These are phyloP conservation scores for Epichloe gansuensis DNA, from an alignment of 2,329 filamentous ascomycete genomes.

Conservation along the genomic window DNA sequence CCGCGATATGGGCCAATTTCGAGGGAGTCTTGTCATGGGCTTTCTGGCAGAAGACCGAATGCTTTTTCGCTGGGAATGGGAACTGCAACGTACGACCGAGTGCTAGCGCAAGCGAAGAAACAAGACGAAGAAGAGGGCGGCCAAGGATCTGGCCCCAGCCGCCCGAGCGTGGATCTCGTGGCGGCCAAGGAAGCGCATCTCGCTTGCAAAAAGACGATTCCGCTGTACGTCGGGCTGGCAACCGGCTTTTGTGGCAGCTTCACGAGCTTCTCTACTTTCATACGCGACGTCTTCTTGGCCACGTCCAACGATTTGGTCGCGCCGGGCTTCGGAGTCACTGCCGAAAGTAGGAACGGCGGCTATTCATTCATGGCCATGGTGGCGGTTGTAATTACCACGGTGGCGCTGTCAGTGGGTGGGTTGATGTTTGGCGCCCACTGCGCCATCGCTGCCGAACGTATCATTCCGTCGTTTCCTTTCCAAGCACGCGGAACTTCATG, in stretches of 20 bases:
- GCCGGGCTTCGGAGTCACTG: conserved; percentile 23
- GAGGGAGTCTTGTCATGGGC: conserved; percentile 72
- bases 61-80: conserved; percentile 61
- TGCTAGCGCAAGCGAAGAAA: conserved; percentile 18
- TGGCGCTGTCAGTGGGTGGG: conserved; percentile 57
- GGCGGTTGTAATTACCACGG: conserved; percentile 60
- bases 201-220: conserved; percentile 70
- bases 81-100: conserved; percentile 25
- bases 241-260: conserved; percentile 85
- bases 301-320: conserved; percentile 58
- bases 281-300: conserved; percentile 68
- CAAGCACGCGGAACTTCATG: conserved; percentile 43
- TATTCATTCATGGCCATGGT: conserved; percentile 75
- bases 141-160: conserved; percentile 4
- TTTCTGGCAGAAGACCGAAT: conserved; percentile 70
- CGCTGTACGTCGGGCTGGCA: conserved; percentile 74
- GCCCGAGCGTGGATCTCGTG: conserved; percentile 22
- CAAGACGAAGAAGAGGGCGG: conserved; percentile 27
- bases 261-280: conserved; percentile 81
- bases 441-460: conserved; percentile 46
- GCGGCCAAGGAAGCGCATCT: conserved; percentile 45
- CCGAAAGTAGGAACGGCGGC: conserved; percentile 49
- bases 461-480: conserved; percentile 48
- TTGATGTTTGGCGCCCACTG: conserved; percentile 65
- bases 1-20: conserved; percentile 80